Evolutionary conservation across 75 land plant genomes (phyloP).

Genomic region (Pinus albicaulis): DNA sequence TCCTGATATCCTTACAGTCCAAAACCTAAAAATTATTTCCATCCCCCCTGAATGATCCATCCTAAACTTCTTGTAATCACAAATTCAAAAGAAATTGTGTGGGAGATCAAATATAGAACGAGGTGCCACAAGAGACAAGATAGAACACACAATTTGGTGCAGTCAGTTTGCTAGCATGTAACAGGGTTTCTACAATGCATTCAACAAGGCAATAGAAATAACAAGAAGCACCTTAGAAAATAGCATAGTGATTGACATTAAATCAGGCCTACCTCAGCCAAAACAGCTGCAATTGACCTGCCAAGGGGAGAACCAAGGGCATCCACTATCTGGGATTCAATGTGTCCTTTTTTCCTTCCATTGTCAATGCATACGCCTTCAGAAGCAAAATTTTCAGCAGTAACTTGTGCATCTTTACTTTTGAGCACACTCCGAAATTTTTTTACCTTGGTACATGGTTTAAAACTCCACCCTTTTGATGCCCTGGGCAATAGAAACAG

Average conservation of each 20-base stretch:
- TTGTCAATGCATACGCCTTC: neutral
- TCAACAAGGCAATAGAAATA: neutral
- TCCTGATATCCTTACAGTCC: neutral
- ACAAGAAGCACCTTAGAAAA: neutral
- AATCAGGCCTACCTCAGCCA: constrained; percentile 23
- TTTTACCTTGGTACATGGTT: neutral
- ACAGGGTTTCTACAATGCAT: neutral
- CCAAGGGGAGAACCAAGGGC: constrained; percentile 39
- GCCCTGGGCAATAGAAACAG: neutral
- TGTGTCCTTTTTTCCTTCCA: neutral
- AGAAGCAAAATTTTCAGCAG: neutral
- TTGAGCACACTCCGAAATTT: neutral
- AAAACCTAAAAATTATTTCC: neutral
- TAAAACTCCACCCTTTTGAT: neutral
- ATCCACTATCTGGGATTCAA: constrained; percentile 6
- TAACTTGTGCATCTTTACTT: neutral
- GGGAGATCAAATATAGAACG: neutral
- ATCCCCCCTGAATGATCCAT: no score
- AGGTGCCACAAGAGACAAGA: neutral
- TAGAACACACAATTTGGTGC: neutral
- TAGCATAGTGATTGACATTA: neutral
- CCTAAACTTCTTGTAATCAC: neutral
- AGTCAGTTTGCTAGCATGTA: neutral
- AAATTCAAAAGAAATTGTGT: neutral
- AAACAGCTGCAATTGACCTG: constrained; percentile 39